Base-by-base conservation (phyloP, 1,139 yeast genomes). In the Candida freyschussii region DNA sequence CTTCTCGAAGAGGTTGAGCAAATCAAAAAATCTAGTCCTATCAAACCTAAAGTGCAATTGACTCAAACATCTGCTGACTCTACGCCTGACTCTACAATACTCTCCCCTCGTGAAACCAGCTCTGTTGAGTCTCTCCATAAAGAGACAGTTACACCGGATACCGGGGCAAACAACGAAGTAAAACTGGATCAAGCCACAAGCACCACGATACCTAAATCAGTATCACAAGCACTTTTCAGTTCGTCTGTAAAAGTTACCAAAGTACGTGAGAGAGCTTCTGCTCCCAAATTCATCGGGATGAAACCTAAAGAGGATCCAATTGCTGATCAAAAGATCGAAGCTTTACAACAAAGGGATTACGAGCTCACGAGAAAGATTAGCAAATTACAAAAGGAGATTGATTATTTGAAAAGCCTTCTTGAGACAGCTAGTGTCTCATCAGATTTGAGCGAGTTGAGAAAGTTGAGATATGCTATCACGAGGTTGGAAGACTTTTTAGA, bases 401-500 rank as follows among this genome's bases (percentile, higher is more conserved):
- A 47, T 15, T 62, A 62, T 40, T 41, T 63, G 24, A 45, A 46
- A 18, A 50, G 50, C 14, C 44, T 63, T 41, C 53, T 56, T 14
- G 53, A 52, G n/a, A 53, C 56, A 26, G 60, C 62, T 4, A 50
- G 59, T 7, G 46, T 63, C 14, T 47, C 60, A 3, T 52, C 61
- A n/a, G 63, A 59, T 27, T 25, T 50, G 17, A 29, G 34, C 1
- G 68, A 63, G 37, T 37, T 54, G 13, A 51, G 58, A 28, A 62
- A 60, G 36, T 37, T 63, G 26, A 43, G 50, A 27, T 45, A 44
- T 15, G 68, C 67, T 11, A 51, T 62, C 18, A 50, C 41, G n/a
- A 58, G 55, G 40, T 38, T 63, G 22, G 62, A 62, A 35, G 60
- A 57, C 27, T 63, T 58, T 32, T 44, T 60, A 14, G 67, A 63